Base-by-base conservation (phyloP, 2,329 filamentous ascomycete genomes). In the Mycosphaerella arachidis region DNA sequence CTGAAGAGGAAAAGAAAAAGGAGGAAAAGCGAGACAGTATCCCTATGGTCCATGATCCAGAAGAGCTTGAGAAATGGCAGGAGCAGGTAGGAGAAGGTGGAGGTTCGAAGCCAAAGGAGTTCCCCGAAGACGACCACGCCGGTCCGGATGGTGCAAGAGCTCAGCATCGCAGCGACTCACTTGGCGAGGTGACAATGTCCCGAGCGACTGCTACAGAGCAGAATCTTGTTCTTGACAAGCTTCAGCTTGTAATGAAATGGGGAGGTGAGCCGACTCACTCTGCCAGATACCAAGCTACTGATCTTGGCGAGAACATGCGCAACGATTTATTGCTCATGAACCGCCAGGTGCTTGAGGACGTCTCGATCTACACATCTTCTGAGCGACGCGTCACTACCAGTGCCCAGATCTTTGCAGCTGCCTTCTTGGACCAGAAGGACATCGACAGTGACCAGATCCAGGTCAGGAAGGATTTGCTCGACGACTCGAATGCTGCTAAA, bases 231-330 rank as follows among this genome's bases (percentile, higher is more conserved):
- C 82, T 99, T 1, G 95, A 99, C 74, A 99, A 99, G 75, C 79
- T 99, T 35, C 94, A 99, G 74, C 84, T 99, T 43, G 95, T 99
- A 67, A 94, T 99, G 75, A 99, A 99, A 73, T 99, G 94, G 95
- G 94, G 94, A 66, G 94, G 94, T 45, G 94, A 99, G 74, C 94
- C 95, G 12, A 99, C 94, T 0, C 95, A 99, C 75, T 96, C 94
- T 30, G 95, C 94, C 33, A 86, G 94, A 54, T 97, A 99, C 72
- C 94, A 99, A 75, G 87, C 94, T 0, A 92, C 96, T 68, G 95
- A 99, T 71, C 84, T 99, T 9, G 94, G 93, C 18, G 86, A 95
- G 68, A 97, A 92, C 71, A 96, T 97, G 89, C 86, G 94, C 29
- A 96, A 96, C 73, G 94, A 99, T 73, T 81, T 97, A 62, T 86